phyloP scores from a whole-genome alignment of 192 early-diverging fungal genomes.

The Linnemannia schmuckeri region DNA sequence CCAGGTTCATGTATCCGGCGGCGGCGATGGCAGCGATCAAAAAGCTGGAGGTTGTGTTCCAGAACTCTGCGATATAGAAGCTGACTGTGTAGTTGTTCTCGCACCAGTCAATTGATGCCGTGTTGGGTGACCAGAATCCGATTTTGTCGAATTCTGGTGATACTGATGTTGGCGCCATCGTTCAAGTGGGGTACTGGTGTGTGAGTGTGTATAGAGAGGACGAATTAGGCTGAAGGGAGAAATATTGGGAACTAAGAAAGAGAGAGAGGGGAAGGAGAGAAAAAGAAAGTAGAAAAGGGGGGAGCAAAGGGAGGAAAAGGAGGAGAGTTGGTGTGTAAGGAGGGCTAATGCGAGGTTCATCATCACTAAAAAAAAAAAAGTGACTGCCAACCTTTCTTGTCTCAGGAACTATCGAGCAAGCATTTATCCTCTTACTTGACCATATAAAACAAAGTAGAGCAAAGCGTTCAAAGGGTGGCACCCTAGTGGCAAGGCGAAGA shows the following conservation, averaged over 20 bases:
- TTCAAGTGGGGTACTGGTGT: background rate
- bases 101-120: conserved; percentile 54
- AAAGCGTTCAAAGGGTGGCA: background rate
- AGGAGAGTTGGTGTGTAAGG: background rate
- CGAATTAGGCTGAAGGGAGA: too few species aligned
- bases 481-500: background rate
- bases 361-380: background rate
- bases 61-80: conserved; percentile 67
- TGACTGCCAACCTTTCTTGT: background rate
- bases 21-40: conserved; percentile 66
- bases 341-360: too few species aligned
- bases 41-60: conserved; percentile 72
- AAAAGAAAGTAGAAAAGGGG: background rate
- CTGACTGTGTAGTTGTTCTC: conserved; percentile 62
- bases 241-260: too few species aligned
- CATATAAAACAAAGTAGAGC: background rate
- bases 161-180: conserved; percentile 11
- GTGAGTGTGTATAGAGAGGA: too few species aligned
- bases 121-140: conserved; percentile 46
- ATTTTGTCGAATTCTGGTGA: conserved; percentile 10
- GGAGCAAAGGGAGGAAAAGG: background rate
- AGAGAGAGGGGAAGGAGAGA: too few species aligned
- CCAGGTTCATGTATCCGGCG: conserved; percentile 61
- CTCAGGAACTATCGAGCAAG: background rate
- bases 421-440: background rate